Base-by-base conservation (phyloP, 1,284 basidiomycete species). In the Amylostereum areolatum region DNA sequence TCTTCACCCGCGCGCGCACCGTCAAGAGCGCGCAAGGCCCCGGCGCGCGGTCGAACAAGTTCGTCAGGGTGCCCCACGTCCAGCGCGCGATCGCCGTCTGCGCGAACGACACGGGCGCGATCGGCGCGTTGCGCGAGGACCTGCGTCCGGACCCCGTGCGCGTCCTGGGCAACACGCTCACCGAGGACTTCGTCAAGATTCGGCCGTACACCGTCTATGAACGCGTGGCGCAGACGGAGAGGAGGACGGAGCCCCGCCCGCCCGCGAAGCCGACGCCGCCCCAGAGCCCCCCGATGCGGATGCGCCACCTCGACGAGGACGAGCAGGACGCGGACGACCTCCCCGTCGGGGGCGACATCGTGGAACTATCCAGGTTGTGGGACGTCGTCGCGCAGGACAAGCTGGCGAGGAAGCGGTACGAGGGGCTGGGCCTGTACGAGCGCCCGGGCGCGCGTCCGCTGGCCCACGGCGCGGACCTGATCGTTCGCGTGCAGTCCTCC, bases 31-130 rank as follows among this genome's bases (percentile, higher is more conserved):
- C 62, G 28, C 63, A 66, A 34, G 52, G 62, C 35, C 53, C 60
- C 52, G 51, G 69, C 54, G 70, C 69, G 39, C 25, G 41, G 5
- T 28, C 11, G 2, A 90, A 89, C 58, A 92, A 90, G 69, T 98
- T 96, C 63, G 80, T 85, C 46, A 81, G 85, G 11, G 71, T 97
- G 1, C 86, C 89, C 0, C 85, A 83, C 56, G 69, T 97, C 1
- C 94, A 98, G 61, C 85, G 96, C 10, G 82, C 90, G 24, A 81
- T 89, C 45, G 77, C 80, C 37, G 97, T 99, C 3, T 86, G 84
- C 44, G 85, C 89, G 3, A 98, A 93, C 60, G 88, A 83, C 52
- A 87, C 89, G 0, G 96, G 96, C 3, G 89, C 91, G 0, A 95
- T 92, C 65, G 93, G 85, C 2, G 95, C 92, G 0, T 71, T 99